Conservation (phyloP, 208 protist genomes). For the Leishmania gerbilli region DNA sequence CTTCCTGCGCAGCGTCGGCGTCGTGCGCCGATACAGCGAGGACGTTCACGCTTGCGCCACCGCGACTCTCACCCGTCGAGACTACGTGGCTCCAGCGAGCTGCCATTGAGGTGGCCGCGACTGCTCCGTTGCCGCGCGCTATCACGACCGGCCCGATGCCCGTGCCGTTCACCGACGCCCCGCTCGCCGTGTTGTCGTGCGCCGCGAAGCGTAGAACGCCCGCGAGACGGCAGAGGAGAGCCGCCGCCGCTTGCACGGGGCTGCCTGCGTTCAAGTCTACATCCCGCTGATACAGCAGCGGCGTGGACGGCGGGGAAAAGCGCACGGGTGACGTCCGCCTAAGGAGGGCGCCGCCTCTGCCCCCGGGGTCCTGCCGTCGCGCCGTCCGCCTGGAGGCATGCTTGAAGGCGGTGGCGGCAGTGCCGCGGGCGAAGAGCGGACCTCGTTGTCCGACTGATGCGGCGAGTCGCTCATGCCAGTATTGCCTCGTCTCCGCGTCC, state of each 20-base stretch:
- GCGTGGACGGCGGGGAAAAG: no score
- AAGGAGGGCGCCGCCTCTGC: not conserved
- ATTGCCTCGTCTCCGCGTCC: not conserved
- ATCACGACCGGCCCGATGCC: not conserved
- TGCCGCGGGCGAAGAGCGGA: not conserved
- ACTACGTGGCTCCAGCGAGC: not conserved
- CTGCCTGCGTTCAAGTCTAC: not conserved
- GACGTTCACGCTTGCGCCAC: not conserved
- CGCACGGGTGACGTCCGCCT: not conserved
- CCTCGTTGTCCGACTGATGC: not conserved
- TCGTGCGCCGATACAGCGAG: not conserved
- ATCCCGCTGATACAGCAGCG: not conserved
- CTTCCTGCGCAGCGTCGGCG: not conserved
- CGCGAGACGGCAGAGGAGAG: slow-evolving; percentile 25
- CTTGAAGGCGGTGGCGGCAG: not conserved
- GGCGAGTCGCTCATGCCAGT: slow-evolving; percentile 25
- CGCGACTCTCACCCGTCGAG: not conserved
- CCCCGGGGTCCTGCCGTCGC: not conserved
- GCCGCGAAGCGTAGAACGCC: slow-evolving; percentile 1
- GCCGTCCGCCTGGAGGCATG: not conserved
- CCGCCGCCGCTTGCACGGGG: not conserved
- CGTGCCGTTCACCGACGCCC: not conserved
- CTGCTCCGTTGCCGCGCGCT: not conserved
- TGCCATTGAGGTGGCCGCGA: not conserved
- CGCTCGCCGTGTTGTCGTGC: not conserved